Conservation (phyloP, 2,329 filamentous ascomycete genomes). For the Juglanconis oblonga region DNA sequence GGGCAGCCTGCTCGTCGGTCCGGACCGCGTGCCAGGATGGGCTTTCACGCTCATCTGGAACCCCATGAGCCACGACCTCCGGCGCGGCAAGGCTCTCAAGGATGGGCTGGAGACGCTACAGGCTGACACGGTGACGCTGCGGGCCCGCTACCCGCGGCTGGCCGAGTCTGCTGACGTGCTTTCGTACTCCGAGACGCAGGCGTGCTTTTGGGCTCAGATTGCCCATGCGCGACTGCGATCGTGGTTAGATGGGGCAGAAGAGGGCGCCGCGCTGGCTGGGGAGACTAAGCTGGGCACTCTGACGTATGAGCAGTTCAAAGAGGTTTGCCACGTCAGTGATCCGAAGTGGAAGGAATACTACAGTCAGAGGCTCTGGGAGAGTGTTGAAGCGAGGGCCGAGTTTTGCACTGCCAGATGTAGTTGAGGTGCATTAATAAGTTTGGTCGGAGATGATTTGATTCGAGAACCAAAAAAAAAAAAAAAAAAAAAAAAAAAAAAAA, state of each 20-base stretch:
- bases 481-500: too few relatives aligned
- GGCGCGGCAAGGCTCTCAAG: slow-evolving; percentile 26
- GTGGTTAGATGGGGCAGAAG: not conserved
- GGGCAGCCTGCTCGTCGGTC: not conserved
- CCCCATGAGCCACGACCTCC: slow-evolving; percentile 17
- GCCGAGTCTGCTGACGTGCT: slow-evolving; percentile 3
- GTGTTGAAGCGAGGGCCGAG: slow-evolving; percentile 25
- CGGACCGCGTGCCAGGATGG: slow-evolving; percentile 26
- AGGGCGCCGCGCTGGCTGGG: not conserved
- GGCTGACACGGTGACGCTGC: slow-evolving; percentile 24
- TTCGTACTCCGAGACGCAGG: slow-evolving; percentile 31
- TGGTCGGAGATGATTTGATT: too few relatives aligned
- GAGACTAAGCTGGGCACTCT: not conserved
- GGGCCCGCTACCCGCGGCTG: slow-evolving; percentile 16
- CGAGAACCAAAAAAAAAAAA: too few relatives aligned
- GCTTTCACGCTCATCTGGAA: slow-evolving; percentile 30
- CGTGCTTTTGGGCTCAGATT: slow-evolving; percentile 31
- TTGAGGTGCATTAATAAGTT: not conserved
- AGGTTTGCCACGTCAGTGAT: slow-evolving; percentile 22
- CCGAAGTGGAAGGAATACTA: slow-evolving; percentile 30
- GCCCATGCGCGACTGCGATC: slow-evolving; percentile 23
- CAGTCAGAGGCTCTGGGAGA: slow-evolving; percentile 23
- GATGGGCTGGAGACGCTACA: slow-evolving; percentile 25
- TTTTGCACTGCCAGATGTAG: slow-evolving; percentile 17
- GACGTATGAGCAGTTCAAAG: slow-evolving; percentile 20